Evolutionary conservation across 1,284 basidiomycete species (phyloP), one percentile per base, ranked within the genome.

Genomic region (Sanguinoderma infundibulare): DNA sequence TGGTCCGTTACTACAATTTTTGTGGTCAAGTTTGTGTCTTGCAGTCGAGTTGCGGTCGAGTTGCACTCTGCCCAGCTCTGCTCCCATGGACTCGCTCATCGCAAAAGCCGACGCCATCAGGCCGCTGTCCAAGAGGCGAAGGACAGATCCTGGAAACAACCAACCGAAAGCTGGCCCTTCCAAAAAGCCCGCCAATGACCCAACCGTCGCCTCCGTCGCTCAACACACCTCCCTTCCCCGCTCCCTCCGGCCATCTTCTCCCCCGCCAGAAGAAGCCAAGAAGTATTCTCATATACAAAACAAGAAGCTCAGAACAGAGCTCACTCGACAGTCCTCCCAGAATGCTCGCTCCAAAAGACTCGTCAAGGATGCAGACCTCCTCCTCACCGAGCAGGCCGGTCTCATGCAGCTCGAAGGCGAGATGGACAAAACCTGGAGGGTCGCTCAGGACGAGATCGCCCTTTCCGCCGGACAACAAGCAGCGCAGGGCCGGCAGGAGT

Each of bases 391-490:
- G 38, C 89, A 91, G 8, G 81, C 81, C 0, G 95, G 95, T 0
- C 74, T 81, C 65, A 84, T 97, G 63, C 83, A 92, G 70, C 81
- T 83, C 15, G 93, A 96, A 66, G 83, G 82, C 2, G 89, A 87
- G 59, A 80, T 97, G 77, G 97, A 98, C 72, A 79, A 87, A 68
- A 98, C 97, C 4, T 98, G 95, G 94, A 83, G 92, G 58, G 83
- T 96, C 5, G 84, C 86, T 0, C 97, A 99, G 78, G 79, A 83
- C 9, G 94, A 97, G 68, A 92, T 98, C 65, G 79, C 79, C 12
- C 72, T 81, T 1, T 82, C 81, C 9, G 89, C 93, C 0, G 94
- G 94, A 0, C 79, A 85, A 56, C 91, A 92, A 64, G 89, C 88
- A 2, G 87, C 88, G 1, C 83, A 78, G 58, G 95, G 95, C 46